These are phyloP conservation scores for Penicillium turbatum DNA, from an alignment of 495 filamentous ascomycete species.

Conservation along the genomic window DNA sequence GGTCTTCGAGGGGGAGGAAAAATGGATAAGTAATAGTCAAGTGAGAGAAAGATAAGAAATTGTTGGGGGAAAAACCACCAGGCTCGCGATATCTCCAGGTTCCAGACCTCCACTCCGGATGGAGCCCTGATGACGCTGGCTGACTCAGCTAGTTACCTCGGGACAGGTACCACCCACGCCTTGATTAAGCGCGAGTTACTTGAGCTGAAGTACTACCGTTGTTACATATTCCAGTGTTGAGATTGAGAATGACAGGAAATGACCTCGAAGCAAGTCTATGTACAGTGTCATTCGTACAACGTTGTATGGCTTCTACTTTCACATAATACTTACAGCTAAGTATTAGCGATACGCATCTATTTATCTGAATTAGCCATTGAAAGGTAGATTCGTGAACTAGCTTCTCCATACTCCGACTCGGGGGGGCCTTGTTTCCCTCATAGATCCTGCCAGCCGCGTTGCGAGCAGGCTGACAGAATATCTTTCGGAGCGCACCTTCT, in stretches of 20 bases:
- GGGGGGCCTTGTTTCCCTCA: conserved; percentile 7
- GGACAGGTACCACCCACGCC: background rate
- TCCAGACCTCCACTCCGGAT: background rate
- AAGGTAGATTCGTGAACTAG: background rate
- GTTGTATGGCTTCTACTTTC: background rate
- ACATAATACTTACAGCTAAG: background rate
- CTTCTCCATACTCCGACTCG: conserved; percentile 24
- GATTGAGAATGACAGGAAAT: too few relatives aligned
- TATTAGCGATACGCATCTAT: too few relatives aligned
- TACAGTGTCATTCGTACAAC: background rate
- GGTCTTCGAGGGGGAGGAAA: background rate
- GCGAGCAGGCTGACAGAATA: conserved; percentile 34
- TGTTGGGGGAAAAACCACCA: background rate
- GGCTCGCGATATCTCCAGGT: background rate
- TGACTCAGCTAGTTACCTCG: background rate
- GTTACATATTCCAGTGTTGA: too few relatives aligned
- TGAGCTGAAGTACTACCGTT: background rate
- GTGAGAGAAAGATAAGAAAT: background rate
- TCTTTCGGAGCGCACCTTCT: conserved; percentile 37
- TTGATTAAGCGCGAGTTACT: background rate
- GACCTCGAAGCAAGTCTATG: background rate
- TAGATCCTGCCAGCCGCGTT: conserved; percentile 21
- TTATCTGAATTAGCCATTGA: background rate
- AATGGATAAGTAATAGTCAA: background rate
- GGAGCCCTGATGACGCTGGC: background rate